Evolutionary conservation across 306 rosid species (phyloP).

Genomic region (Crataegus laevigata): DNA sequence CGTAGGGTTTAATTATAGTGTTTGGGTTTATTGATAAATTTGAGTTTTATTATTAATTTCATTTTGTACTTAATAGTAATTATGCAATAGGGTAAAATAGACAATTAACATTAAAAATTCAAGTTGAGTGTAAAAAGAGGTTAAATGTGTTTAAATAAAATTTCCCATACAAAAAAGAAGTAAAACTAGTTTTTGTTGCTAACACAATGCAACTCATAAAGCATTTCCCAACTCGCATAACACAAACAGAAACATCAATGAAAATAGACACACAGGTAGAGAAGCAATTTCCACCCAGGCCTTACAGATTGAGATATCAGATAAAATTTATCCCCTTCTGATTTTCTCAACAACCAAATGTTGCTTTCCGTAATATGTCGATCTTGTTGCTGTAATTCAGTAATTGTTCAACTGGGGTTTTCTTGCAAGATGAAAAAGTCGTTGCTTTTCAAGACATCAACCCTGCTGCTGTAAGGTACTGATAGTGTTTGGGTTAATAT

Average conservation of each 20-base stretch:
- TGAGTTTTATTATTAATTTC: too few relatives aligned
- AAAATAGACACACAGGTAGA: not conserved
- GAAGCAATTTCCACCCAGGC: not conserved
- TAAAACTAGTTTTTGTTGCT: not conserved
- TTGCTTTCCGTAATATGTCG: not conserved
- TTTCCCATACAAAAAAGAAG: too few relatives aligned
- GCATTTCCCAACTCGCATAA: not conserved
- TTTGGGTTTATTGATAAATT: too few relatives aligned
- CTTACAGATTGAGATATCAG: too few relatives aligned
- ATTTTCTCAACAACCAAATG: not conserved
- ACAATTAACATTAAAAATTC: too few relatives aligned
- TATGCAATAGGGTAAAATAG: too few relatives aligned
- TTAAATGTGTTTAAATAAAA: too few relatives aligned
- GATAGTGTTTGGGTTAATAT: too few relatives aligned
- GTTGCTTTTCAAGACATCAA: conserved; percentile 54
- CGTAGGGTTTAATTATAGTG: too few relatives aligned
- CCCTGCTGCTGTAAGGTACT: conserved; percentile 58
- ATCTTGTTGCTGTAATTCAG: conserved; percentile 9
- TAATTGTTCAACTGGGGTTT: conserved; percentile 12
- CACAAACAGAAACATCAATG: not conserved
- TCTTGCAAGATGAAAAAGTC: conserved; percentile 50
- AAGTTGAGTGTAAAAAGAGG: too few relatives aligned
- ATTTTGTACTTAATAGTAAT: too few relatives aligned
- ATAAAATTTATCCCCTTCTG: not conserved
- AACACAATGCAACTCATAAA: not conserved